phyloP scores from a whole-genome alignment of 352 stramenopile species.

The Plasmopara muralis region DNA sequence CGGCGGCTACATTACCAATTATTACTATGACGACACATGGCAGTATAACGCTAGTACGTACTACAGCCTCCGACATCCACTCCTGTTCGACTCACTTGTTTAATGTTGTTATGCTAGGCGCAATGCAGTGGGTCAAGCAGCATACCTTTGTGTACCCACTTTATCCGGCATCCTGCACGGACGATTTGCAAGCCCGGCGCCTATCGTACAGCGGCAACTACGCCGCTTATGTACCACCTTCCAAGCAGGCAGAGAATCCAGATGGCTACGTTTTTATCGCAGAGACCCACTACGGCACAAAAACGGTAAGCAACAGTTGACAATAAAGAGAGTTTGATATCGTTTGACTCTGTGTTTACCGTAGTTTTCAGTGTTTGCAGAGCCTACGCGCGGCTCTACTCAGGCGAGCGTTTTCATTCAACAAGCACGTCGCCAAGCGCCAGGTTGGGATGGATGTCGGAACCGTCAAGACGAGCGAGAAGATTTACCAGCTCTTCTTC shows the following conservation, averaged over 20 bases:
- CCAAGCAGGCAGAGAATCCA: slow-evolving; percentile 25
- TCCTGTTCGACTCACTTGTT: slow-evolving; percentile 4
- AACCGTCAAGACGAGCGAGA: slow-evolving; percentile 68
- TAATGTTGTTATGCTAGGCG: slow-evolving; percentile 22
- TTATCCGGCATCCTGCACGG: slow-evolving; percentile 88
- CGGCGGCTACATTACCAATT: slow-evolving; percentile 90
- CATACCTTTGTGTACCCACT: slow-evolving; percentile 84
- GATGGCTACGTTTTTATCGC: slow-evolving; percentile 64
- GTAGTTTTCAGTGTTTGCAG: slow-evolving; percentile 81
- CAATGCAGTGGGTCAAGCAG: slow-evolving; percentile 87
- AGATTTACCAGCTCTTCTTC: slow-evolving; percentile 54
- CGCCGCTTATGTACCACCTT: slow-evolving; percentile 33
- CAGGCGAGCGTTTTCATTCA: slow-evolving; percentile 69
- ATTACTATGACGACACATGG: slow-evolving; percentile 94
- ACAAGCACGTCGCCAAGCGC: slow-evolving; percentile 85
- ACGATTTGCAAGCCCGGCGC: slow-evolving; percentile 71
- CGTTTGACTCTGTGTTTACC: not conserved
- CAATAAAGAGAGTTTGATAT: not conserved
- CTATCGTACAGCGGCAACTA: slow-evolving; percentile 74
- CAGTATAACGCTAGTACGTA: slow-evolving; percentile 90
- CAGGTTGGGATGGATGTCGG: slow-evolving; percentile 94
- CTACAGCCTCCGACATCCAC: not conserved
- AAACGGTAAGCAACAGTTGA: slow-evolving; percentile 30
- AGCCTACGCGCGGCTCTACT: slow-evolving; percentile 80
- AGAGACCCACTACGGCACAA: slow-evolving; percentile 65